Evolutionary conservation across 208 protist species (phyloP).

Genomic region (Polymyxa betae): DNA sequence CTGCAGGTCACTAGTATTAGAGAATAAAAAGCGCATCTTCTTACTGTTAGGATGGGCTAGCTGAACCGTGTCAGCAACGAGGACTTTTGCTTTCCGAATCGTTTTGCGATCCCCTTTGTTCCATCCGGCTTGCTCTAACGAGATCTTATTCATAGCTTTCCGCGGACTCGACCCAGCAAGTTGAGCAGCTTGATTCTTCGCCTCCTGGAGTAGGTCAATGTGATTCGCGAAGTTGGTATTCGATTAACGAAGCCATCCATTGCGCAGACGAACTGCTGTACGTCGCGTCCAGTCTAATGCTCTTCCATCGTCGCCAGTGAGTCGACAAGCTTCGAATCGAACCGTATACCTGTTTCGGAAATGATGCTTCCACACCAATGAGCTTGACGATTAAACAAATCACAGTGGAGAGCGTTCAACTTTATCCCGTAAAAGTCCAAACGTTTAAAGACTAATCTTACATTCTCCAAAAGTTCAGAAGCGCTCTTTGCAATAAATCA

Average conservation of each 20-base stretch:
- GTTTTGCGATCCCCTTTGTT: neutral
- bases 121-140: neutral
- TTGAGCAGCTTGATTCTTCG: neutral
- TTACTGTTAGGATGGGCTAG: neutral
- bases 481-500: neutral
- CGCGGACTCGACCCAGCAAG: neutral
- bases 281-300: neutral
- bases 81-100: neutral
- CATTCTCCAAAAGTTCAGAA: neutral
- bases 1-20: neutral
- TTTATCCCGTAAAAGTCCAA: neutral
- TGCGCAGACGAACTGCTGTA: conserved; percentile 8
- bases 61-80: neutral
- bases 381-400: neutral
- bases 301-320: neutral
- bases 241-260: neutral
- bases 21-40: neutral
- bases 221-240: neutral
- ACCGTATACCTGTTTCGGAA: neutral
- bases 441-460: neutral
- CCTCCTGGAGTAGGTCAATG: neutral
- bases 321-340: neutral
- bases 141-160: neutral
- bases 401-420: neutral
- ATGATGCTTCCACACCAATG: neutral